These are phyloP conservation scores for Anastatica hierochuntica DNA, from an alignment of 345 rosid species.

Conservation along the genomic window DNA sequence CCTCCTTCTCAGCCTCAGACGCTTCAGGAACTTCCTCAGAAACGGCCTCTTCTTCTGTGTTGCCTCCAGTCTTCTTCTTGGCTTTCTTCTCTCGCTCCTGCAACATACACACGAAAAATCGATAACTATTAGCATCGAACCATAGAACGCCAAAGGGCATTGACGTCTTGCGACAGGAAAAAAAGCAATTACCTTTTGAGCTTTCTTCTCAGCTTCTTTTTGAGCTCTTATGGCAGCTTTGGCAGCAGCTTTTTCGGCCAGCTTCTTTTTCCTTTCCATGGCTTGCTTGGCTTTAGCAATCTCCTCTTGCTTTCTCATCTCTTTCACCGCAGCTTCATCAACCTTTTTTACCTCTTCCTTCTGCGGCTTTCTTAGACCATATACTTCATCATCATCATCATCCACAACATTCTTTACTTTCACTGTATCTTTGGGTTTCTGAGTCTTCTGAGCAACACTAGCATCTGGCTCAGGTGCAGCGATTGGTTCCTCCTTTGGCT, in stretches of 20 bases:
- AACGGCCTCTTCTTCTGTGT: constrained; percentile 36
- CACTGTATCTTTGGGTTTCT: not conserved
- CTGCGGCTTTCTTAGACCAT: constrained; percentile 19
- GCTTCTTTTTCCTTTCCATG: constrained; percentile 75
- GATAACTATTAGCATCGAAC: not conserved
- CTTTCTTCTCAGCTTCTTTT: constrained; percentile 81
- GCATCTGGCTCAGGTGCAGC: constrained; percentile 32
- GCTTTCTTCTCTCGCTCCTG: constrained; percentile 82
- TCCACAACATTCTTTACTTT: constrained; percentile 20
- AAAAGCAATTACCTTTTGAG: constrained; percentile 41
- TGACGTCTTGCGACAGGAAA: not conserved
- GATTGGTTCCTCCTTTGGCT: constrained; percentile 44
- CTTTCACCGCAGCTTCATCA: constrained; percentile 57
- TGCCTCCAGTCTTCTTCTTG: constrained; percentile 52
- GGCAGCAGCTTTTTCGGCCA: constrained; percentile 69
- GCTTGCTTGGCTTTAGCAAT: constrained; percentile 65
- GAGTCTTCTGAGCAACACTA: constrained; percentile 5
- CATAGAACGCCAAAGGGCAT: not conserved
- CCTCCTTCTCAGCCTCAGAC: constrained; percentile 44
- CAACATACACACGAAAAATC: constrained; percentile 7
- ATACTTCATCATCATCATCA: constrained; percentile 28
- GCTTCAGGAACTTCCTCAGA: constrained; percentile 40
- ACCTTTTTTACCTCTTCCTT: constrained; percentile 29
- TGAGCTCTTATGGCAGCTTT: constrained; percentile 71
- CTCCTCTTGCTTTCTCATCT: constrained; percentile 72